Evolutionary conservation across 345 rosid genomes (phyloP).

Genomic region (Erodium maritimum): DNA sequence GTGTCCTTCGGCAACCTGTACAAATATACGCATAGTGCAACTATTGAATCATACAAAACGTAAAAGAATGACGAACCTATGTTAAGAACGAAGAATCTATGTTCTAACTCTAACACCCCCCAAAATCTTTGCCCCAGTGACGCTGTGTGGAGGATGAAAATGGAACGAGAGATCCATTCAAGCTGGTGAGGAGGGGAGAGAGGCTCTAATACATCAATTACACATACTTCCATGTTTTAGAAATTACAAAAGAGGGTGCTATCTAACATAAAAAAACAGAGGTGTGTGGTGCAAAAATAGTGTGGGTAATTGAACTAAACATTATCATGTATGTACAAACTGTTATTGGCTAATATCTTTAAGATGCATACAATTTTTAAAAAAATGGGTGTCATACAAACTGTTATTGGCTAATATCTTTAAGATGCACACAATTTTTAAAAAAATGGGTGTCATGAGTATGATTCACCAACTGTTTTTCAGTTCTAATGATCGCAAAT

Average conservation of each 20-base stretch:
- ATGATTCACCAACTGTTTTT: neutral
- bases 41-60: neutral
- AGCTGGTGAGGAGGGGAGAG: no score
- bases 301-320: neutral
- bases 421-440: neutral
- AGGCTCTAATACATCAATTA: no score
- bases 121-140: no score
- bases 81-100: no score
- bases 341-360: no score
- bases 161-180: no score
- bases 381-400: no score
- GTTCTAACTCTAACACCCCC: no score
- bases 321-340: neutral
- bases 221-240: no score
- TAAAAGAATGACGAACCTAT: neutral
- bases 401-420: neutral
- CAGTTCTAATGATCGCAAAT: neutral
- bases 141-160: no score
- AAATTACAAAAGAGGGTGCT: no score
- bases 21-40: neutral
- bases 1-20: constrained; percentile 64
- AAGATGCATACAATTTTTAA: neutral
- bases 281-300: neutral
- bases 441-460: neutral
- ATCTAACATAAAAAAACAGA: neutral